These are phyloP conservation scores for Lachnellula subtilissima DNA, from an alignment of 2,329 filamentous ascomycete species.

Conservation along the genomic window DNA sequence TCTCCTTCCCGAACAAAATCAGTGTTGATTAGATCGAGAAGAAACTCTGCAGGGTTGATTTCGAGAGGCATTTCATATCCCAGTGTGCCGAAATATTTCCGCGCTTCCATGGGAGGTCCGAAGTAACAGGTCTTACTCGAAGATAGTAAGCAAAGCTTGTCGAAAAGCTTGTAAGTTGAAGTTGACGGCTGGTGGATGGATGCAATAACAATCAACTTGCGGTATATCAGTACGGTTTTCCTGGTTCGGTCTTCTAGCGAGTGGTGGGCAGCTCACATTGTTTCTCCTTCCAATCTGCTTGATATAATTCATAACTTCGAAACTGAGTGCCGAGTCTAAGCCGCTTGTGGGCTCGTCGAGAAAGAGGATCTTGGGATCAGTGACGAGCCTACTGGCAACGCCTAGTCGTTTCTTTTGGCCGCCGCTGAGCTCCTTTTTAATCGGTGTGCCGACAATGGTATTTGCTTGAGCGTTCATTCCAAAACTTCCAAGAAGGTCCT, in stretches of 20 bases:
- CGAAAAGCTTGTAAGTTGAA: constrained; percentile 73
- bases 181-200: constrained; percentile 85
- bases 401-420: constrained; percentile 79
- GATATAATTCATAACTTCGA: constrained; percentile 68
- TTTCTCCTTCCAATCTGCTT: constrained; percentile 23
- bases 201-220: constrained; percentile 68
- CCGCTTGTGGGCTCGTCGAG: constrained; percentile 85
- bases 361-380: constrained; percentile 74
- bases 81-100: constrained; percentile 58
- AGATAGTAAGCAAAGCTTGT: constrained; percentile 72
- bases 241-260: background rate
- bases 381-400: constrained; percentile 77
- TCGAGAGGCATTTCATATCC: constrained; percentile 61
- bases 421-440: constrained; percentile 77
- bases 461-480: constrained; percentile 66
- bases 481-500: constrained; percentile 64
- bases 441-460: constrained; percentile 73
- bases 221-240: background rate
- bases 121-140: constrained; percentile 68
- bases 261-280: constrained; percentile 49
- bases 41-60: constrained; percentile 75
- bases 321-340: constrained; percentile 60
- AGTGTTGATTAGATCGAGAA: constrained; percentile 73
- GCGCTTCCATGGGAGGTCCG: constrained; percentile 54
- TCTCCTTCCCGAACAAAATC: constrained; percentile 51